Evolutionary conservation across 2,329 filamentous ascomycete species (phyloP), one percentile per base, ranked within the genome.

Genomic region (Microdochium bolleyi): DNA sequence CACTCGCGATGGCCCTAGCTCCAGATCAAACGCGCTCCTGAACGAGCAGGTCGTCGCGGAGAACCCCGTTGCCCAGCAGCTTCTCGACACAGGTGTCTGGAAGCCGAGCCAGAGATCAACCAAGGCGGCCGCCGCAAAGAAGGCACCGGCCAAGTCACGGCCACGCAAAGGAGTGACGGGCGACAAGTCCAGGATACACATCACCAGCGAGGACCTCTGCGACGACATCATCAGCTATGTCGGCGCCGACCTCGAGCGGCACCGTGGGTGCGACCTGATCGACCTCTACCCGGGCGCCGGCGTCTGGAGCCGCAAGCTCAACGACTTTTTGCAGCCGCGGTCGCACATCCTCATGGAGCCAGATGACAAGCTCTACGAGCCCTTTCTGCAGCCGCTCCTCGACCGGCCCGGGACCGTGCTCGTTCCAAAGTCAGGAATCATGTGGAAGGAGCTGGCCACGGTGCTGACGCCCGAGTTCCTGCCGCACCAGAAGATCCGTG

Each of bases 311-410:
- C 74, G 75, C 25, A 88, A 86, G 61, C 73, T 97, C 1, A 84
- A 96, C 64, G 76, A 89, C 0, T 72, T 79, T 48, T 74, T 99
- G 8, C 72, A 89, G 61, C 92, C 92, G 3, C 84, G 90, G 53
- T 84, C 82, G 4, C 94, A 99, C 71, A 72, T 96, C 48, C 75
- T 99, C 44, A 77, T 96, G 68, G 92, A 97, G 62, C 83, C 85
- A 2, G 80, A 88, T 32, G 66, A 70, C 2, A 68, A 74, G 0
- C 61, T 78, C 3, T 92, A 88, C 65, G 57, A 70, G 1, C 73
- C 80, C 0, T 82, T 85, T 55, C 79, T 96, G 24, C 61, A 78
- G 19, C 73, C 80, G 0, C 72, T 91, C 1, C 65, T 81, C 7
- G 61, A 75, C 1, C 71, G 70, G 5, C 69, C 75, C 2, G 74